Percentiles rank a stretch among this genome's conserved stretches.
These are phyloP conservation scores for Polyporus tsugae DNA, from an alignment of 1,284 basidiomycete species.

Conservation along the genomic window DNA sequence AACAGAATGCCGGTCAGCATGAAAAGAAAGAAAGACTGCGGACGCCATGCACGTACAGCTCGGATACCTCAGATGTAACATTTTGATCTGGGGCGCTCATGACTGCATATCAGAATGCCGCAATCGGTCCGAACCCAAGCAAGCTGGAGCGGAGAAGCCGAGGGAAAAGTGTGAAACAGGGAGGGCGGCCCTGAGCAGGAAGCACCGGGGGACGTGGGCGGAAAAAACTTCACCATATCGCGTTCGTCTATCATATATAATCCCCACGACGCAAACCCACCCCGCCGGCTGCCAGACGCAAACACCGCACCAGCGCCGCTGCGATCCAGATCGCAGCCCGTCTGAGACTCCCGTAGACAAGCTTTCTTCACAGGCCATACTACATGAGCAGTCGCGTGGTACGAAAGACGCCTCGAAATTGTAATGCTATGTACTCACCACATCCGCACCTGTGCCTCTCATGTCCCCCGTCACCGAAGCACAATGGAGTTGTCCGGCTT, in stretches of 20 bases:
- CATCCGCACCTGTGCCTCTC: not conserved
- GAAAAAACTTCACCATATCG: not conserved
- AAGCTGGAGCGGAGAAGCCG: not conserved
- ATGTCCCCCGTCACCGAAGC: not conserved
- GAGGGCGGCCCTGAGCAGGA: not conserved
- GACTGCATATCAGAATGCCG: not conserved
- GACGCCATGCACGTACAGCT: not conserved
- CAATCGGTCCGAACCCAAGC: not conserved
- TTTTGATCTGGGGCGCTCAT: not conserved
- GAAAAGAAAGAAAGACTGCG: not conserved
- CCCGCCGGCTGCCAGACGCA: slow-evolving; percentile 2
- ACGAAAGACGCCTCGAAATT: not conserved
- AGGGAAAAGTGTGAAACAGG: not conserved
- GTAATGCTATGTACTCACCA: not conserved
- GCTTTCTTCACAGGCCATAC: not conserved
- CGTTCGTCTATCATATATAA: not conserved
- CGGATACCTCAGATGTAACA: not conserved
- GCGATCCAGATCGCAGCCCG: not conserved
- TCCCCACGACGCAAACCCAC: not conserved
- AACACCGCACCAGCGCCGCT: slow-evolving; percentile 2
- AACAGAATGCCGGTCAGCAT: not conserved
- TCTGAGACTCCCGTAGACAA: not conserved
- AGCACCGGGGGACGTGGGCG: slow-evolving; percentile 5
- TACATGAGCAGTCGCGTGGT: not conserved
- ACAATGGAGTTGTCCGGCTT: not conserved